Base-by-base conservation (phyloP, 768 basidiomycete genomes). In the Guyanaporus albipodus region DNA sequence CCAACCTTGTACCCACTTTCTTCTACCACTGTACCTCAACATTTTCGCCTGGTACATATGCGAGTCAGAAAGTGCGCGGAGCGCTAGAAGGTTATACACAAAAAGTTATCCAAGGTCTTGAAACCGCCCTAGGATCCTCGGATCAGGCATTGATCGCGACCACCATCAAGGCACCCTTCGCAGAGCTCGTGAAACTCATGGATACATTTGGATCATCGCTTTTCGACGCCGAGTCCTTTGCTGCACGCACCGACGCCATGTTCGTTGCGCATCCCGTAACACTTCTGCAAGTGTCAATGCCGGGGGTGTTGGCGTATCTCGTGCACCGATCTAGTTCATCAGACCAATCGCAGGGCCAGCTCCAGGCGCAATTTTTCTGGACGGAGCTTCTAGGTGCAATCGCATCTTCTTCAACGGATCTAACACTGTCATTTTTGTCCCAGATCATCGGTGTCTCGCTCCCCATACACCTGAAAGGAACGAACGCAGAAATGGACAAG, bases 281-380 rank as follows among this genome's bases (percentile, higher is more conserved):
- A 4, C 62, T 83, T 15, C 54, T 82, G 43, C 58, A 48, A 5
- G 50, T 63, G 2, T 73, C 73, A 1, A 73, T 77, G 0, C 40
- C 66, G 2, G 64, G 83, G 0, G 61, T 85, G 5, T 62, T 78
- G 3, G 66, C 73, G 0, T 87, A 86, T 52, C 67, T 88, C 21
- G 42, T n/a, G 21, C 38, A 58, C 15, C 58, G 63, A 29, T 52
- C 52, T 19, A 37, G 17, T 27, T 54, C 40, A 5, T 34, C 50
- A 17, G 48, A 49, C 24, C 34, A 11, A 11, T 26, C 45, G 9
- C 48, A 27, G 10, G 56, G 56, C 10, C 29, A 50, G 24, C 10
- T 35, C 8, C 52, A 48, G 21, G 44, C 49, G 7, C 62, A 63
- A 31, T 14, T 27, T 1, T 55, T 57, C 36, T 63, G 62, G 62